Evolutionary conservation across 371 early-diverging fungal species (phyloP), one percentile per base, ranked within the genome.

Genomic region (Mucor piriformis): DNA sequence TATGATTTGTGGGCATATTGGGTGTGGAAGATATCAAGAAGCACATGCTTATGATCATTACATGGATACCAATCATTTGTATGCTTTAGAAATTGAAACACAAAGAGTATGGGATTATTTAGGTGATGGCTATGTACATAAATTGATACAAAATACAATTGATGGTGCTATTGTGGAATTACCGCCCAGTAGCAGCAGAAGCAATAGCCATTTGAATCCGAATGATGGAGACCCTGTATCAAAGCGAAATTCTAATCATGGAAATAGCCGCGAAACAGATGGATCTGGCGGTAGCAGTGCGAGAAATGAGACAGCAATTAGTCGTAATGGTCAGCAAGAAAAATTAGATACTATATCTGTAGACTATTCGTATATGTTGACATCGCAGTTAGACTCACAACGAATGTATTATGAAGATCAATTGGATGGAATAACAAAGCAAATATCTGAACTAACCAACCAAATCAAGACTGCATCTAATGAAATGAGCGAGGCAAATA

Each of bases 21-120:
- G 93, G 0, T 94, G 94, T 62, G 94, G 93, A 10, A 72, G 92
- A 50, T 81, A 95, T 60, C 83, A 87, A 35, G 81, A 82, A 21
- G 95, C 84, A 3, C 97, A 97, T 64, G 97, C 97, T 0, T 87
- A 89, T 42, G 80, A 81, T 37, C 98, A 98, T 68, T 96, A 89
- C 64, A 67, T 67, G 43, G 84, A 84, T 25, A 92, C 94, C 0
- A 67, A 75, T 16, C 97, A 98, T 66, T 69, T 89, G 5, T 97
- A 92, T 66, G 83, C 95, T 2, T 72, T 98, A 56, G 97, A 97
- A 64, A 83, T 98, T 18, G 93, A 93, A 44, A 95, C 96, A 11
- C 95, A 96, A 70, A 79, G 94, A 3, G 95, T 98, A 16, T 98
- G 98, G 98, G 98, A 98, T 68, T 98, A 98, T 80, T 89, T 87